Percentiles rank a stretch among this genome's conserved stretches.
Evolutionary conservation across 768 basidiomycete species (phyloP).

Genomic region (Hericium alpestre): DNA sequence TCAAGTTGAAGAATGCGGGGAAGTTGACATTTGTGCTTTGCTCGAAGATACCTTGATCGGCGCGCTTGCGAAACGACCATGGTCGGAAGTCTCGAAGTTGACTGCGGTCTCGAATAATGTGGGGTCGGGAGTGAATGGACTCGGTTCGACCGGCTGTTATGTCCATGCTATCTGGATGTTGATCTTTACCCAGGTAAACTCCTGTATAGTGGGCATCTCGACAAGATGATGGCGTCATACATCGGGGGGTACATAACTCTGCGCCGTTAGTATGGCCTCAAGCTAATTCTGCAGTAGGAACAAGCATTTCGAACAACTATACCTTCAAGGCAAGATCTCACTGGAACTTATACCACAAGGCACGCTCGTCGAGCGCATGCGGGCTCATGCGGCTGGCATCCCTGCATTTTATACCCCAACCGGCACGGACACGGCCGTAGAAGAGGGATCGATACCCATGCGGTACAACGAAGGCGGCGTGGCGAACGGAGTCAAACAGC

Average conservation of each 20-base stretch:
- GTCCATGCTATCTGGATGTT: neutral
- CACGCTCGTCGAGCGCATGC: conserved; percentile 78
- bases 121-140: conserved; percentile 57
- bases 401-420: conserved; percentile 93
- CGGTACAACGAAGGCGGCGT: conserved; percentile 73
- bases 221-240: conserved; percentile 82
- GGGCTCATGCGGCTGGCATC: conserved; percentile 83
- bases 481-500: conserved; percentile 55
- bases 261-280: neutral
- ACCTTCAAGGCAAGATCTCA: conserved; percentile 70
- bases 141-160: conserved; percentile 35
- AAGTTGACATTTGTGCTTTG: neutral
- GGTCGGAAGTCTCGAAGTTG: conserved; percentile 50
- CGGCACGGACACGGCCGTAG: conserved; percentile 76
- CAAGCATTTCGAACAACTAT: conserved; percentile 75
- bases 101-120: conserved; percentile 88
- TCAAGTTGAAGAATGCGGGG: too few relatives aligned
- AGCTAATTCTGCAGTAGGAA: conserved; percentile 38
- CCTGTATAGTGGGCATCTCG: conserved; percentile 62
- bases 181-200: conserved; percentile 45
- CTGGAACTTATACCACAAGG: conserved; percentile 89
- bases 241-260: conserved; percentile 58
- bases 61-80: conserved; percentile 59
- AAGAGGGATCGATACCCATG: conserved; percentile 68
- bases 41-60: conserved; percentile 66